These are phyloP conservation scores for Suhomyces chickasaworum DNA, from an alignment of 1,139 yeast species.

Conservation along the genomic window DNA sequence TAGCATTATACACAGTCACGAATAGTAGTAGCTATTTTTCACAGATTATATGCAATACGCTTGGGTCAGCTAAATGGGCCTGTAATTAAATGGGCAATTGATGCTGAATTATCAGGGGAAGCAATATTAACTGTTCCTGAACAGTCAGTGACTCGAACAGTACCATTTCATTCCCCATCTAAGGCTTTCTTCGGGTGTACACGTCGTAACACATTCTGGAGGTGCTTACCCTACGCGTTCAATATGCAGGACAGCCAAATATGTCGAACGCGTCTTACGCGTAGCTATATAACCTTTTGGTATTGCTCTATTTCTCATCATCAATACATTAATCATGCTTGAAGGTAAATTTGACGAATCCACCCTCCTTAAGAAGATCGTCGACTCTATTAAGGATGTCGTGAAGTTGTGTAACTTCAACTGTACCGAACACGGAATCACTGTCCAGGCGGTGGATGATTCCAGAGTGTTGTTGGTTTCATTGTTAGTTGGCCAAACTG, in stretches of 20 bases:
- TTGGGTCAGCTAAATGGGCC: no score
- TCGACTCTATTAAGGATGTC: constrained; percentile 91
- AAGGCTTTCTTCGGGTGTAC: no score
- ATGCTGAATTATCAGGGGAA: no score
- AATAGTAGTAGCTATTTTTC: no score
- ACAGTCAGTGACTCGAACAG: no score
- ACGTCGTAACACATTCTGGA: not conserved
- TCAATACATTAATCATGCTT: constrained; percentile 55
- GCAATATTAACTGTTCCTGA: no score
- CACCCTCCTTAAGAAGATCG: constrained; percentile 82
- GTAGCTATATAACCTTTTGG: constrained; percentile 6
- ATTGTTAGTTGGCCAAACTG: constrained; percentile 81
- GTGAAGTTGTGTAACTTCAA: constrained; percentile 95
- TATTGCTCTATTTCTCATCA: constrained; percentile 3
- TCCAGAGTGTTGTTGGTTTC: constrained; percentile 94
- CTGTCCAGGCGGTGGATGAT: constrained; percentile 97
- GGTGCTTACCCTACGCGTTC: not conserved
- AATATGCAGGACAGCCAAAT: not conserved
- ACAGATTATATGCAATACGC: no score
- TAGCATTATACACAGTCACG: no score
- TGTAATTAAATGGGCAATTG: no score
- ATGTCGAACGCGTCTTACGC: constrained; percentile 7
- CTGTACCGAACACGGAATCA: constrained; percentile 91
- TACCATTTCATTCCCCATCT: no score
- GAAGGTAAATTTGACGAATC: constrained; percentile 98